Base-by-base conservation (phyloP, 352 stramenopile genomes). In the Pythium myriotylum region DNA sequence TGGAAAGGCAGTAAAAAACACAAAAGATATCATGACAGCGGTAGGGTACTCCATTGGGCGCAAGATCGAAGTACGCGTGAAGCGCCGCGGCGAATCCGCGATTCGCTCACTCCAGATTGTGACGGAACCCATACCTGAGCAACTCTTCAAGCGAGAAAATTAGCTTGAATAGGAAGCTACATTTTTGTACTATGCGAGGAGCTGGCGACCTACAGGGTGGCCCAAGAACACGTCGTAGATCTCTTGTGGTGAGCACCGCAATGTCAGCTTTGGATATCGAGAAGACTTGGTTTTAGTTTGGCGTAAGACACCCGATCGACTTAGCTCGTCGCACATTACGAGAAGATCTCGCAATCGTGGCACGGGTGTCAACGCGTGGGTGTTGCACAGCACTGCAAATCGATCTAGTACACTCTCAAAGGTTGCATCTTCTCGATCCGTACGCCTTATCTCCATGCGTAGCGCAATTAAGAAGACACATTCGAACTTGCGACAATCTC, bases 21-120 rank as follows among this genome's bases (percentile, higher is more conserved):
- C 82, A 24, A 92, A 93, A 54, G 81, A 94, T 65, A 85, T 96
- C 54, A 59, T 89, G 45, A 72, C 57, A 17, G 70, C 78, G 1
- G 73, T 94, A 22, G 85, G 85, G 19, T 94, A 91, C 67, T 82
- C 58, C 1, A 84, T 94, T 27, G 83, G 83, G 0, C 81, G 81
- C 32, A 74, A 76, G 24, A 94, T 94, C 48, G 62, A 80, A 47
- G 72, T 92, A 27, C 68, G 77, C 23, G 75, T 94, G 29, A 80
- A 77, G 47, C 81, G 85, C n/a, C 76, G 74, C 20, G 83, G 80
- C 13, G 79, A 91, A 35, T 71, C 74, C 16, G 49, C 65, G 0
- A 47, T 72, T n/a, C 67, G 78, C 6, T 71, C 68, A 45, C 67
- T 92, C 20, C 63, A 81, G 10, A 65, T 92, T 26, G 86, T 73